Evolutionary conservation across 1,284 basidiomycete genomes (phyloP), one percentile per base, ranked within the genome.

Genomic region (Papiliotrema laurentii): DNA sequence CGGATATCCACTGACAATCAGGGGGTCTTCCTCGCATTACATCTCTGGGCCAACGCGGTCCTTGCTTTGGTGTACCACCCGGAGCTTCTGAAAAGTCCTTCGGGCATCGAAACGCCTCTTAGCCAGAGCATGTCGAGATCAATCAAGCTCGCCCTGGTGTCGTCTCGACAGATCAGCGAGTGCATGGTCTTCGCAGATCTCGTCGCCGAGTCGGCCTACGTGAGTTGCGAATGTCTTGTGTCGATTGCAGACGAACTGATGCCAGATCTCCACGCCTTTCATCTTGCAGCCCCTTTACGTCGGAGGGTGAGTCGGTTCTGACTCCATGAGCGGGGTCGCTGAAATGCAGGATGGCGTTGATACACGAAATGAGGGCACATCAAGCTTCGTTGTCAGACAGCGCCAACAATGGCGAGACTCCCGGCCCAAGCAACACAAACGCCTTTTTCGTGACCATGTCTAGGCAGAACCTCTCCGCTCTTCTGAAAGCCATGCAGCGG

Each of bases 31-130:
- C 57, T 70, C 11, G 48, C 61, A 1, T 43, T 70, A 22, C 68
- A 70, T 51, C 47, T 68, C 2, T 70, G 68, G 74, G 69, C 74
- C 7, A 74, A 77, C 49, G 73, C 74, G 3, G 71, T 77, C 18
- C 62, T 77, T 19, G 74, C 73, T 10, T 51, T 76, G 28, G 63
- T 76, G 0, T 75, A 76, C 49, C 75, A 77, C 50, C 74, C 75
- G 3, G 73, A 74, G 28, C 50, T 77, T n/a, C 58, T 75, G 24
- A 65, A 66, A 44, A 68, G 60, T 19, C 72, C 73, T 0, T 64
- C 60, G 11, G 75, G 74, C 1, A 61, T 61, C n/a, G 73, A 75
- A 46, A 75, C 73, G 27, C 75, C 74, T 0, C 50, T 76, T 48
- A 68, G 69, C 35, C 60, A 60, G 47, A 63, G 62, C 34, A 71